These are phyloP conservation scores for Brasilioporus rufonigricans DNA, from an alignment of 768 basidiomycete species.

Conservation along the genomic window DNA sequence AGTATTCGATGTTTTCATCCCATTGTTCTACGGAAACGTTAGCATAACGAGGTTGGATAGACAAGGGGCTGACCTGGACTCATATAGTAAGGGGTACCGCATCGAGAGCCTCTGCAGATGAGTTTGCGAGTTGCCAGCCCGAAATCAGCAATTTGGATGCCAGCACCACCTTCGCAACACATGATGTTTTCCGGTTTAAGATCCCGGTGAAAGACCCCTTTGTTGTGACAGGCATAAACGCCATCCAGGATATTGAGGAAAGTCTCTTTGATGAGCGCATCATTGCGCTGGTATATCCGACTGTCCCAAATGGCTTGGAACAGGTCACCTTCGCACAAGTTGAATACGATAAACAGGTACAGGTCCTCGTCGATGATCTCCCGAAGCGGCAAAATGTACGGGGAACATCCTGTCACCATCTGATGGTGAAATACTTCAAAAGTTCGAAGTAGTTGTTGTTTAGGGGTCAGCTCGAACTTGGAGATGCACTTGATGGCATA, in stretches of 20 bases:
- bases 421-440: slow-evolving; percentile 67
- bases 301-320: slow-evolving; percentile 67
- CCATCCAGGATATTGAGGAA: slow-evolving; percentile 83
- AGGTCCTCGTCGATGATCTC: slow-evolving; percentile 56
- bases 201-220: slow-evolving; percentile 79
- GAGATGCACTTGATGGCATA: slow-evolving; percentile 79
- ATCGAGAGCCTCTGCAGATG: slow-evolving; percentile 49
- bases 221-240: slow-evolving; percentile 68
- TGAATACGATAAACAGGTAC: slow-evolving; percentile 67
- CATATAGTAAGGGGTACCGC: slow-evolving; percentile 66
- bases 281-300: slow-evolving; percentile 53
- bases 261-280: slow-evolving; percentile 57
- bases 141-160: slow-evolving; percentile 73
- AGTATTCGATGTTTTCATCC: slow-evolving; percentile 40
- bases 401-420: slow-evolving; percentile 47
- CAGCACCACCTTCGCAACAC: slow-evolving; percentile 48
- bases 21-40: slow-evolving; percentile 44
- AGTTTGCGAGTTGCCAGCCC: slow-evolving; percentile 57
- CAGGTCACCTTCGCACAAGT: slow-evolving; percentile 61
- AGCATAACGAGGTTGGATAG: background rate
- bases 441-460: slow-evolving; percentile 56
- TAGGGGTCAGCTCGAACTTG: slow-evolving; percentile 51
- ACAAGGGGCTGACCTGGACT: slow-evolving; percentile 53
- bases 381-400: slow-evolving; percentile 69
- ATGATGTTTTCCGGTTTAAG: slow-evolving; percentile 86